A percentile compares a stretch with the other conserved stretches of the same genome.
phyloP scores from a whole-genome alignment of 495 filamentous ascomycete genomes.

The Aspergillus funiculosus region DNA sequence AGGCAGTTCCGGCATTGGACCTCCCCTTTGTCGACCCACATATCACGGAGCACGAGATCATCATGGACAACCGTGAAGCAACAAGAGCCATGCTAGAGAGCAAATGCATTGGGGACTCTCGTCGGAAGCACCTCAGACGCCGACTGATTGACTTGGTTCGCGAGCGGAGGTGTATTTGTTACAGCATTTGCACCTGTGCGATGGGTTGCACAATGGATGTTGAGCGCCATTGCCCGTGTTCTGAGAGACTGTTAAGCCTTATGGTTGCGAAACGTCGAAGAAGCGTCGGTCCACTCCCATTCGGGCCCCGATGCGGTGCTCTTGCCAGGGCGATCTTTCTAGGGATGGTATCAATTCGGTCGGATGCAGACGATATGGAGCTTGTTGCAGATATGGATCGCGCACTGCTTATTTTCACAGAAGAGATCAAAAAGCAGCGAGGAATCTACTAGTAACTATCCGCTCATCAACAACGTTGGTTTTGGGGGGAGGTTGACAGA shows the following conservation, averaged over 20 bases:
- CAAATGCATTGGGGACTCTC: slow-evolving; percentile 30
- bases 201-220: slow-evolving; percentile 26
- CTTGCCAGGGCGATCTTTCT: slow-evolving; percentile 30
- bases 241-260: slow-evolving; percentile 33
- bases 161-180: slow-evolving; percentile 36
- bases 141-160: slow-evolving; percentile 22
- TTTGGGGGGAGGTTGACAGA: too few species aligned
- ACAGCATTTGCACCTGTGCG: slow-evolving; percentile 28
- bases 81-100: slow-evolving; percentile 31
- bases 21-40: slow-evolving; percentile 28
- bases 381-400: slow-evolving; percentile 21
- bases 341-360: slow-evolving; percentile 19
- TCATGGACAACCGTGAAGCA: slow-evolving; percentile 28
- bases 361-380: slow-evolving; percentile 13
- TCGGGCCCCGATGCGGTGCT: slow-evolving; percentile 22
- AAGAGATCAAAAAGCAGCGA: slow-evolving; percentile 31
- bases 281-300: slow-evolving; percentile 11
- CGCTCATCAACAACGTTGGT: neutral
- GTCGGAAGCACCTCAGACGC: slow-evolving; percentile 21
- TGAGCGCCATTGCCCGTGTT: slow-evolving; percentile 32
- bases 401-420: slow-evolving; percentile 19
- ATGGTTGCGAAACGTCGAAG: slow-evolving; percentile 20
- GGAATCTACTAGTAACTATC: neutral
- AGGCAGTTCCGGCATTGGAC: slow-evolving; percentile 14
- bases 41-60: slow-evolving; percentile 23